Evolutionary conservation across 2,329 filamentous ascomycete species (phyloP), one percentile per base, ranked within the genome.

Genomic region (Didymella arachidicola): DNA sequence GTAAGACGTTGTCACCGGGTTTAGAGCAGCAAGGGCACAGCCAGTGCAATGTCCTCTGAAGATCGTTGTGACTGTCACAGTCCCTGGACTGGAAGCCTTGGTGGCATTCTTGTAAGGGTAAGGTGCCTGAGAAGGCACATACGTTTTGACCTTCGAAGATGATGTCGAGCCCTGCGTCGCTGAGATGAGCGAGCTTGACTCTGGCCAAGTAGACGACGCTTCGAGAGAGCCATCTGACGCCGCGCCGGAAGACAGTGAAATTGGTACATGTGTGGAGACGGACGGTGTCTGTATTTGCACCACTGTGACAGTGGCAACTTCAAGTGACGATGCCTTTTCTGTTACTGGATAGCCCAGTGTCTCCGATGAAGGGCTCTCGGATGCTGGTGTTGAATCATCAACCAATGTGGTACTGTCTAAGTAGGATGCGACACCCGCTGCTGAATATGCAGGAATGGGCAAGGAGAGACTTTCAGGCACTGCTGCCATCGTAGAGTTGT

Each of bases 21-120:
- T 54, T 4, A 64, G 57, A 0, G 69, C 73, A 48, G 71, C 61
- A 11, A 76, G 57, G 1, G 69, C 65, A 46, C 74, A 76, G 22
- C 74, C 74, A 4, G 72, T 74, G 45, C 74, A 76, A n/a, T 36
- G 25, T 18, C 58, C 45, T 45, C 46, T 49, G 26, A 30, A 30
- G 25, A 50, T 14, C 7, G 46, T 18, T 4, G 38, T 52, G 32
- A 57, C 19, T 12, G 41, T 43, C 22, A 18, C 18, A 53, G 36
- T 43, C 12, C 39, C 10, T 16, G 25, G 11, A 18, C 18, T 45
- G 10, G 45, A 36, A 14, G 55, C n/a, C 10, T 16, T 38, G 7
- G 50, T 59, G n/a, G 14, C 12, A 27, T 59, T 59, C 11, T 36
- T 30, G 22, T 54, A 59, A 2, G 41, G 50, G 22, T 34, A 50